A percentile compares a stretch with the other conserved stretches of the same genome.
These are phyloP conservation scores for Gypsophila paniculata DNA, from an alignment of 179 eudicot species.

Conservation along the genomic window DNA sequence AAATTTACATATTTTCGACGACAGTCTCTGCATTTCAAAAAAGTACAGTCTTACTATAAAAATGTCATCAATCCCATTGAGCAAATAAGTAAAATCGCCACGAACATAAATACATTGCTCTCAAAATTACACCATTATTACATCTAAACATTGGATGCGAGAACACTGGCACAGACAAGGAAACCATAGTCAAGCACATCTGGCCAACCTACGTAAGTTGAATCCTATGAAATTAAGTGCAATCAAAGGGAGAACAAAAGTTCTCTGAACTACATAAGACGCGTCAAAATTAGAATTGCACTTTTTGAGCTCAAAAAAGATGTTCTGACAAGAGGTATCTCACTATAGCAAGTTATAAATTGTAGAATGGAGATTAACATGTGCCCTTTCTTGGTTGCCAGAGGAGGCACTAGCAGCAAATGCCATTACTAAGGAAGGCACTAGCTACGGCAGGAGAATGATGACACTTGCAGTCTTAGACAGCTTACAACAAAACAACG, in stretches of 20 bases:
- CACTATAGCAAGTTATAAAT: constrained; percentile 4
- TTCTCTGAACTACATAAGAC: neutral
- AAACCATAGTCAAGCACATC: neutral
- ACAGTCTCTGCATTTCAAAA: constrained; percentile 39
- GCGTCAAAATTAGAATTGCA: neutral
- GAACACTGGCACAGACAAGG: neutral
- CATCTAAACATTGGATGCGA: neutral
- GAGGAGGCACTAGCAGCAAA: neutral
- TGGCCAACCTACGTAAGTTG: neutral
- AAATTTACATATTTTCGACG: constrained; percentile 85
- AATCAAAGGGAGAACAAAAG: neutral
- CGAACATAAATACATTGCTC: neutral
- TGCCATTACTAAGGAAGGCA: neutral
- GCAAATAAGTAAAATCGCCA: neutral
- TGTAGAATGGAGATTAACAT: neutral
- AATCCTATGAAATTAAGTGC: neutral
- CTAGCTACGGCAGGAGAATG: neutral
- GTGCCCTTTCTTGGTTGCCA: neutral
- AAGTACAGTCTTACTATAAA: constrained; percentile 19
- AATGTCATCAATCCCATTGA: neutral
- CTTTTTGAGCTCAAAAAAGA: neutral
- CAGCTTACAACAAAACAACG: neutral
- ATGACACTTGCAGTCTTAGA: too few relatives aligned
- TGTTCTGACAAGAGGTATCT: neutral
- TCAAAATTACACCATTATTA: constrained; percentile 3